Evolutionary conservation across 2,329 filamentous ascomycete genomes (phyloP).

Genomic region (Epichloe glyceriae): DNA sequence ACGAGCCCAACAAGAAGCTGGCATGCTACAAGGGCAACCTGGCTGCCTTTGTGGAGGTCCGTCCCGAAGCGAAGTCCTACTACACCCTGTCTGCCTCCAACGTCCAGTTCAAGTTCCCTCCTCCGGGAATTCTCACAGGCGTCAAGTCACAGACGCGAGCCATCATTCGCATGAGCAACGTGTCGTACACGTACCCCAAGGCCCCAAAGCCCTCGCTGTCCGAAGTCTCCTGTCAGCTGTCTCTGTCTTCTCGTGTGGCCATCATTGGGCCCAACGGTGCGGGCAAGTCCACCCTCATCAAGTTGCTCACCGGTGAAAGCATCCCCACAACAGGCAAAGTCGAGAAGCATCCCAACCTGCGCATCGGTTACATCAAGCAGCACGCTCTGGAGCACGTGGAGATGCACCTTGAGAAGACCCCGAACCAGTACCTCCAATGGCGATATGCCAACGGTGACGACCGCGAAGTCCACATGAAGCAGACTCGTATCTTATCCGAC

Average conservation of each 20-base stretch:
- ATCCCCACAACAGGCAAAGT: constrained; percentile 76
- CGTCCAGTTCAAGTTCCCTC: constrained; percentile 95
- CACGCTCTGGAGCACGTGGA: constrained; percentile 98
- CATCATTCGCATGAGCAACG: constrained; percentile 89
- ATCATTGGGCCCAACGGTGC: constrained; percentile 97
- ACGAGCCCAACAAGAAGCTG: constrained; percentile 90
- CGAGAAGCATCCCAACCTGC: constrained; percentile 95
- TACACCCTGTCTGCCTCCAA: constrained; percentile 84
- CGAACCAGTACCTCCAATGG: constrained; percentile 98
- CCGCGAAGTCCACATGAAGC: constrained; percentile 93
- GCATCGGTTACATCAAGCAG: constrained; percentile 99
- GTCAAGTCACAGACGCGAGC: constrained; percentile 91
- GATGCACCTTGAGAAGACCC: constrained; percentile 98
- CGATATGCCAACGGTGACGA: constrained; percentile 95
- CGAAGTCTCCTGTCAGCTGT: constrained; percentile 79
- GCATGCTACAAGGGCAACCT: constrained; percentile 75
- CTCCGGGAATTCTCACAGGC: constrained; percentile 84
- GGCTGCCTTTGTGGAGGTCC: constrained; percentile 70
- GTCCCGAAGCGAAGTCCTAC: constrained; percentile 93
- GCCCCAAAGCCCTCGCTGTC: constrained; percentile 73
- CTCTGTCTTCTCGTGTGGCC: constrained; percentile 81
- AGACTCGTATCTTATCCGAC: constrained; percentile 78
- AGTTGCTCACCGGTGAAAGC: constrained; percentile 85
- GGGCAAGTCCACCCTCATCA: constrained; percentile 96
- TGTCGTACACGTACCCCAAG: constrained; percentile 87